Conservation (phyloP, 78 protist species). For the Dictyostelium capitatum region DNA sequence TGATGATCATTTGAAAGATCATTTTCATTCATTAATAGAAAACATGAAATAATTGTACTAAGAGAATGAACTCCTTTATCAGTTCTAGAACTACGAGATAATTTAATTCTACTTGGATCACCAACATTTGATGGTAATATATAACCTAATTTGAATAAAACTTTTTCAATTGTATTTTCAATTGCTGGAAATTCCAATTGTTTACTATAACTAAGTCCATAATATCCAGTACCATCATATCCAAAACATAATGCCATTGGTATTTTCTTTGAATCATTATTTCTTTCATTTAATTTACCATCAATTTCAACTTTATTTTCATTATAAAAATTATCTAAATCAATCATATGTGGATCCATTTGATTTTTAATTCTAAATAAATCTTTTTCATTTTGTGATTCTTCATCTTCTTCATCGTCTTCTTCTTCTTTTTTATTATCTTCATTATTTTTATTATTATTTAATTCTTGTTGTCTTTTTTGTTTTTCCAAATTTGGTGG, state of each 20-base stretch:
- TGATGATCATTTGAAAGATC: background rate
- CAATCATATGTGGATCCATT: background rate
- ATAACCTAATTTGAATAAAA: conserved; percentile 14
- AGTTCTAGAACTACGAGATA: conserved; percentile 34
- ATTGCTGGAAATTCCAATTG: background rate
- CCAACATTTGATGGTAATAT: conserved; percentile 36
- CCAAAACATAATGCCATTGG: conserved; percentile 30
- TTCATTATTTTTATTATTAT: too few relatives aligned
- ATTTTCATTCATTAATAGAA: background rate
- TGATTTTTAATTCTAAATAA: background rate
- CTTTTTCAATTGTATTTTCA: conserved; percentile 45
- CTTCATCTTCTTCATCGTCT: background rate
- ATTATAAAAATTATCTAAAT: background rate
- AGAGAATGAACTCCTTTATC: conserved; percentile 81
- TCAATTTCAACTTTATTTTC: background rate
- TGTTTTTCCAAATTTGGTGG: too few relatives aligned
- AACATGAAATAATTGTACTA: conserved; percentile 1
- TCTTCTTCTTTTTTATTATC: too few relatives aligned
- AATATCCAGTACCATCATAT: conserved; percentile 36
- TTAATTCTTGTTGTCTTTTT: too few relatives aligned
- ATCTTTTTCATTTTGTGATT: background rate
- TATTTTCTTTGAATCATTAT: background rate
- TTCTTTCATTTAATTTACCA: background rate
- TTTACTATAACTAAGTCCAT: conserved; percentile 8
- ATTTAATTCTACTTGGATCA: conserved; percentile 1